These are phyloP conservation scores for Ciborinia camelliae DNA, from an alignment of 2,329 filamentous ascomycete genomes.

Conservation along the genomic window DNA sequence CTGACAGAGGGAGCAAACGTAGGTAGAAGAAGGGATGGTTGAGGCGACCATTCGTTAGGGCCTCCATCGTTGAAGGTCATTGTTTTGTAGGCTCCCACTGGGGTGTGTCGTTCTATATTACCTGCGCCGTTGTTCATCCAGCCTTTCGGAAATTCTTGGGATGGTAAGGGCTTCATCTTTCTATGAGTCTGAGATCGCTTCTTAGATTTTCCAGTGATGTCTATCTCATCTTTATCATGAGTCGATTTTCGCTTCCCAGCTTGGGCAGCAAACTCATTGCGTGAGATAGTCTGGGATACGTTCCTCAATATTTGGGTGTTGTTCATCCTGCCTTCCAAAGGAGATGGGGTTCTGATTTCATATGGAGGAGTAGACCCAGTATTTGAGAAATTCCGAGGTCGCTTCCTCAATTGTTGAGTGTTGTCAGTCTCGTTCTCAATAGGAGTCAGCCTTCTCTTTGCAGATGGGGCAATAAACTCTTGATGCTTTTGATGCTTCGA, in stretches of 20 bases:
- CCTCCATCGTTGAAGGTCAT: not conserved
- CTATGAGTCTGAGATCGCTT: not conserved
- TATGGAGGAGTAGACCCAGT: not conserved
- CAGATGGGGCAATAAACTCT: not conserved
- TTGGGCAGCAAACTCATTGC: not conserved
- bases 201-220: not conserved
- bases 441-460: not conserved
- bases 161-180: not conserved
- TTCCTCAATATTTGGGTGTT: not conserved
- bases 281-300: not conserved
- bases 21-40: too few relatives aligned
- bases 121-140: too few relatives aligned
- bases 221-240: not conserved
- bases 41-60: not conserved
- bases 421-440: not conserved
- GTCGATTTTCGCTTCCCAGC: not conserved
- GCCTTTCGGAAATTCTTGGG: not conserved
- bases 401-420: not conserved
- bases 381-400: not conserved
- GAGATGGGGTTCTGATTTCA: too few relatives aligned
- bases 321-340: not conserved
- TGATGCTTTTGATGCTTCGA: not conserved
- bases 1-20: not conserved
- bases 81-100: too few relatives aligned
- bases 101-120: too few relatives aligned